Base-by-base conservation (phyloP, 2,329 filamentous ascomycete genomes). In the Xylaria arbuscula region DNA sequence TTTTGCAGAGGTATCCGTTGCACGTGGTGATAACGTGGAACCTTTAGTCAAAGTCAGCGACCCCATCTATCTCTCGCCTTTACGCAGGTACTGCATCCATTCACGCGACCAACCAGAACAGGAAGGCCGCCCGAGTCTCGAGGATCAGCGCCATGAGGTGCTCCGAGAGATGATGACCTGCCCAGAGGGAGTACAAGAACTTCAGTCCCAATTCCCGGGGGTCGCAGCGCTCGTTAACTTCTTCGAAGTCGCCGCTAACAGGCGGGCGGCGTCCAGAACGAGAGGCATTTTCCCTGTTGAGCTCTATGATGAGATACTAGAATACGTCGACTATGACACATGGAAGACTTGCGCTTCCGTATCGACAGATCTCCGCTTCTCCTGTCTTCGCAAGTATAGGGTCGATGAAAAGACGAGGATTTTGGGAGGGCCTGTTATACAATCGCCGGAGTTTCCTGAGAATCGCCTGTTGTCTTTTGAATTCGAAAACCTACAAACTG, bases 181-280 rank as follows among this genome's bases (percentile, higher is more conserved):
- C 59, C 62, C 54, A n/a, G 57, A 57, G 17, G 66, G 47, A 2
- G 24, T 22, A 13, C 45, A 22, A 22, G 53, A 42, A 28, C 64
- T 75, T 15, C 61, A 59, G 38, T 19, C 5, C 2, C 45, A 64
- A 0, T 74, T 72, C 36, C 63, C 70, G 11, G 71, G 71, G 10
- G 61, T 74, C 22, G 66, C 66, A 15, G 67, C 72, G 11, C 70
- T 75, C n/a, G 64, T 73, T 54, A 72, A 72, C 34, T 72, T 75
- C 68, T 74, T 72, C 56, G 64, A 73, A 2, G 62, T 68, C 45
- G 71, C 73, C 28, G 66, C 56, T 0, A 69, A 9, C 45, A 64
- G 70, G 15, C 63, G 58, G 19, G 47, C 61, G 45, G 54, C 68
- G 32, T 64, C 64, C 38, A 70, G 45, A 40, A 65, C 62, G 17